Base-by-base conservation (phyloP, 495 filamentous ascomycete genomes). In the Penicillium bovifimosum region DNA sequence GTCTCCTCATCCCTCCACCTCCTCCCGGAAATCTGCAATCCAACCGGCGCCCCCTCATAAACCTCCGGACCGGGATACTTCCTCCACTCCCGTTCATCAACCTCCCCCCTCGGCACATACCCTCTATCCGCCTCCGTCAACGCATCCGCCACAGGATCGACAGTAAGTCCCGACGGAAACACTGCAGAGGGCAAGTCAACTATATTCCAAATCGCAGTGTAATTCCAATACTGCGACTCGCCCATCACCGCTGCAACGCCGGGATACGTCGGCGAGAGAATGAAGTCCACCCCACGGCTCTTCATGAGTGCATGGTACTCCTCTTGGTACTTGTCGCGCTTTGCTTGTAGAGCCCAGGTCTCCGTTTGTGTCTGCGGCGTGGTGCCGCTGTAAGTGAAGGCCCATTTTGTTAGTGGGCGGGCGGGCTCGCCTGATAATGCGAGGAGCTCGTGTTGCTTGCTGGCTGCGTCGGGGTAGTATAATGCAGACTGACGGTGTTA, bases 131-230 rank as follows among this genome's bases (percentile, higher is more conserved):
- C 31, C 8, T 55, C 60, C 4, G 49, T 54, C 9, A 64, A 48
- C 3, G 35, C 38, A 61, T 71, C 70, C 40, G 70, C 33, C 41
- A 69, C 62, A 8, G 60, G 17, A 41, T 80, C 77, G 11, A 80
- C 77, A 16, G 63, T 63, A 9, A 76, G 55, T 1, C 76, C 75
- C 0, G 64, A 66, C 0, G 82, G 83, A 58, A 87, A 84, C 0
- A 82, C 69, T 3, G 73, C 64, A 17, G 75, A 78, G 9, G 84
- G 87, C 54, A 84, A 83, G 60, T 89, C 85, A 0, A 89, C 66
- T 32, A 88, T 58, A 57, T 91, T 90, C 85, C 86, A 91, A 53
- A 87, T 80, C 3, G 74, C 70, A 0, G 84, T 87, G 47, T 89
- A 91, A 11, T 77, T 76, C 86, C 85, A 88, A 61, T 86, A 88